These are phyloP conservation scores for Tulasnella sp. DNA, from an alignment of 768 basidiomycete genomes.

Conservation along the genomic window DNA sequence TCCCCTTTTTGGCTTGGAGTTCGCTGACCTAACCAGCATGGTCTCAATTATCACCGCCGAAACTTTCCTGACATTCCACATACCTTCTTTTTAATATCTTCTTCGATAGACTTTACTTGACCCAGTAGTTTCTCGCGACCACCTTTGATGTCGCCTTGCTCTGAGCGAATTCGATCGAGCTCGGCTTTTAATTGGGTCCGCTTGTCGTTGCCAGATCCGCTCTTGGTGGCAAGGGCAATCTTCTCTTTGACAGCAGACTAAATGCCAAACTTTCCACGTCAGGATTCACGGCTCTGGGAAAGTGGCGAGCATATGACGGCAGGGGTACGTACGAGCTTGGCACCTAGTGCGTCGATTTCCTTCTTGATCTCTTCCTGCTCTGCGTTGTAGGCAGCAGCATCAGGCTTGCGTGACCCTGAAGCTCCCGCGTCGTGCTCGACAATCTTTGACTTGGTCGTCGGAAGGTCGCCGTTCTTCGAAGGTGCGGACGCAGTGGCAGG, in stretches of 20 bases:
- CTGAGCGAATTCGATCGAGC: conserved; percentile 69
- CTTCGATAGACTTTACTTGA: conserved; percentile 74
- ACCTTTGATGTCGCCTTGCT: conserved; percentile 73
- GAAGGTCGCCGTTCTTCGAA: conserved; percentile 28
- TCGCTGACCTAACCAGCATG: conserved; percentile 68
- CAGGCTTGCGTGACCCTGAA: conserved; percentile 53
- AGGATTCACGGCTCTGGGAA: neutral
- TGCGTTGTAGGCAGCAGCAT: conserved; percentile 76
- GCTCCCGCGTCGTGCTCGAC: conserved; percentile 30
- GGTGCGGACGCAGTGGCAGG: conserved; percentile 33
- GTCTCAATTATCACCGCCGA: neutral
- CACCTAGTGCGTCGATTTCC: conserved; percentile 80
- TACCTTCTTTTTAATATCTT: conserved; percentile 78
- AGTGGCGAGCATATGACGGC: neutral
- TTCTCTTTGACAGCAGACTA: conserved; percentile 73
- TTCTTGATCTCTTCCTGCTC: conserved; percentile 80
- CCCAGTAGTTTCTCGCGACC: conserved; percentile 68
- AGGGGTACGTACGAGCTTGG: conserved; percentile 62
- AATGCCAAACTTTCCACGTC: neutral
- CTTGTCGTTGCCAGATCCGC: conserved; percentile 65
- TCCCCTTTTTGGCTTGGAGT: conserved; percentile 73
- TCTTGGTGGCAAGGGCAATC: conserved; percentile 59
- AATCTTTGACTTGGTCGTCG: conserved; percentile 22
- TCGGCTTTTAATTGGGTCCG: conserved; percentile 70
- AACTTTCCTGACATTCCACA: conserved; percentile 12